A percentile compares a stretch with the other conserved stretches of the same genome.
phyloP scores from a whole-genome alignment of 495 filamentous ascomycete genomes.

The Penicillium soppii region DNA sequence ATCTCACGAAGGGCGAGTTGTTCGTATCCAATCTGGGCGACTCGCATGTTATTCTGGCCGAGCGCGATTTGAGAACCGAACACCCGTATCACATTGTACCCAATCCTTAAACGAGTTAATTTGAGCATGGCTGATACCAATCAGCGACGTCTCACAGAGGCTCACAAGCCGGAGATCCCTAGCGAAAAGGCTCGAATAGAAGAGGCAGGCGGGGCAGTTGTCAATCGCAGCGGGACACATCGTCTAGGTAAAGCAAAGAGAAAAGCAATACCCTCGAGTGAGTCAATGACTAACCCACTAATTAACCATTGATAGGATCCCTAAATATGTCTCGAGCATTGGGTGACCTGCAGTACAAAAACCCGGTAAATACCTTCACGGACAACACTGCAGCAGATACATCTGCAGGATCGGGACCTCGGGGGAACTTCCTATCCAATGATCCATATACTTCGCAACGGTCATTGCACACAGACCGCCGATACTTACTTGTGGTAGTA shows the following conservation, averaged over 20 bases:
- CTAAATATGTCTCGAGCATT: constrained; percentile 46
- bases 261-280: background rate
- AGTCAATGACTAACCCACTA: background rate
- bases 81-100: constrained; percentile 28
- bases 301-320: constrained; percentile 18
- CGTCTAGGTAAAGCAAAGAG: constrained; percentile 27
- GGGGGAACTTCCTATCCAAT: constrained; percentile 36
- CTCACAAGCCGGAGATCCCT: constrained; percentile 36
- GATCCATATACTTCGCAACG: constrained; percentile 30
- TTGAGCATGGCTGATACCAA: background rate
- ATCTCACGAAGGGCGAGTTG: constrained; percentile 36
- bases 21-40: constrained; percentile 42
- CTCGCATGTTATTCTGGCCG: constrained; percentile 39
- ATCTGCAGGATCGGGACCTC: constrained; percentile 9
- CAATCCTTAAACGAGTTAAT: background rate
- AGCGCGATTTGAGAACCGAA: constrained; percentile 31
- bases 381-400: constrained; percentile 6
- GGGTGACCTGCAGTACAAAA: constrained; percentile 46
- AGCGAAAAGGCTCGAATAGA: constrained; percentile 36
- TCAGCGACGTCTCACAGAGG: constrained; percentile 35
- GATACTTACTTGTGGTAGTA: constrained; percentile 31
- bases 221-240: constrained; percentile 23
- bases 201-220: constrained; percentile 34
- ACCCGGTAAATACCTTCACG: constrained; percentile 32
- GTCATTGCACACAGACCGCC: constrained; percentile 20